phyloP scores from a whole-genome alignment of 331 rosid genomes.

The Dryas integrifolia region DNA sequence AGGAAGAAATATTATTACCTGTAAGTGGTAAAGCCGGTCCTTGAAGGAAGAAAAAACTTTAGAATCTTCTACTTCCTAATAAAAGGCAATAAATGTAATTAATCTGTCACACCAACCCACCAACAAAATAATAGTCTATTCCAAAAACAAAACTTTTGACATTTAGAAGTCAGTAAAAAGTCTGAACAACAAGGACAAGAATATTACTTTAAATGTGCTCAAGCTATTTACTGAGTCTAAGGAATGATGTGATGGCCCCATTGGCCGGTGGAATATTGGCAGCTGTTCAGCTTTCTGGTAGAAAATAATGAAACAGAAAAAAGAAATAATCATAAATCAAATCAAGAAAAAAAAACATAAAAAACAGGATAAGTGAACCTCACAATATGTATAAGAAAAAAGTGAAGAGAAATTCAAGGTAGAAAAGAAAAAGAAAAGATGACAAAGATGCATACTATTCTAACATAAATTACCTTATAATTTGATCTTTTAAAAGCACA shows the following conservation, averaged over 20 bases:
- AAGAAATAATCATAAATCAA: neutral
- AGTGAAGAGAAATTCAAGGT: neutral
- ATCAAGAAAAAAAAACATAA: neutral
- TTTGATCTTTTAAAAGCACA: conserved; percentile 52
- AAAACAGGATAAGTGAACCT: conserved; percentile 6
- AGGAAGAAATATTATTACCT: conserved; percentile 40
- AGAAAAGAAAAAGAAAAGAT: conserved; percentile 14
- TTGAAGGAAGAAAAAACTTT: conserved; percentile 70
- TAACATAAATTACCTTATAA: conserved; percentile 50
- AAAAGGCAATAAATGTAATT: conserved; percentile 27
- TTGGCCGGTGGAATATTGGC: conserved; percentile 68
- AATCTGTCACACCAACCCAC: conserved; percentile 6
- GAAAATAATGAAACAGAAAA: conserved; percentile 12
- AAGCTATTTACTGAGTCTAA: conserved; percentile 51
- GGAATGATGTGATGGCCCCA: conserved; percentile 72
- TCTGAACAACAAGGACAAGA: conserved; percentile 22
- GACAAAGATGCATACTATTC: conserved; percentile 1
- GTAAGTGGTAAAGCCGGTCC: conserved; percentile 76
- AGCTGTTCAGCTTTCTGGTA: conserved; percentile 52
- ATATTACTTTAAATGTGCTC: conserved; percentile 52
- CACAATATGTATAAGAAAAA: neutral
- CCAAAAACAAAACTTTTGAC: conserved; percentile 20
- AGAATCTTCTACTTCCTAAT: conserved; percentile 64
- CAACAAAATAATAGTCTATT: conserved; percentile 14
- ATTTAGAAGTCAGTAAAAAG: conserved; percentile 9